These are phyloP conservation scores for Brassica hybrid DNA, from an alignment of 441 rosid genomes.

Conservation along the genomic window DNA sequence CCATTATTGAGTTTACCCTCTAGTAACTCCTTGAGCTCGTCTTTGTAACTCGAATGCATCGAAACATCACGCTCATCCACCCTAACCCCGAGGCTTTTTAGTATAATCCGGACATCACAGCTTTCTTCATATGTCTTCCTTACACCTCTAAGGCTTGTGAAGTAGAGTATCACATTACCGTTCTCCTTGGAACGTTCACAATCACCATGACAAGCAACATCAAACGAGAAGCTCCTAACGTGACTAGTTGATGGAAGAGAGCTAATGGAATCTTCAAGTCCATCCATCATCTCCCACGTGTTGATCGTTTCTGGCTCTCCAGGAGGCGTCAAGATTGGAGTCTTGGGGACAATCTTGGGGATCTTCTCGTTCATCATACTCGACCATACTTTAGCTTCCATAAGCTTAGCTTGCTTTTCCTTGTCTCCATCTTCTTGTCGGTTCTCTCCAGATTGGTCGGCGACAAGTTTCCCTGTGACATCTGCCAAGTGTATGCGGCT, in stretches of 20 bases:
- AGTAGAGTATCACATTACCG: slow-evolving; percentile 55
- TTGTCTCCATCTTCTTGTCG: too few relatives aligned
- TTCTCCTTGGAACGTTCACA: slow-evolving; percentile 42
- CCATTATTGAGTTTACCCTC: slow-evolving; percentile 48
- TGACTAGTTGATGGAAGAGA: slow-evolving; percentile 49
- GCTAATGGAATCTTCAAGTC: slow-evolving; percentile 57
- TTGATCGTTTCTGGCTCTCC: slow-evolving; percentile 78
- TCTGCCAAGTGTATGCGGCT: too few relatives aligned
- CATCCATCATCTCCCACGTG: slow-evolving; percentile 74
- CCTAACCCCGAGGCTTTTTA: slow-evolving; percentile 62
- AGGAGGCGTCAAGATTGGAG: slow-evolving; percentile 63
- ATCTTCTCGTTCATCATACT: slow-evolving; percentile 70
- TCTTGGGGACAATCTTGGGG: slow-evolving; percentile 54
- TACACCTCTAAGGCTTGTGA: slow-evolving; percentile 81
- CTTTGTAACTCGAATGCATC: slow-evolving; percentile 83
- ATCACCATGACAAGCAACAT: slow-evolving; percentile 32
- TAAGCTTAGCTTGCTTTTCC: slow-evolving; percentile 31
- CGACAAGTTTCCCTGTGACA: too few relatives aligned
- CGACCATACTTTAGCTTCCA: slow-evolving; percentile 87
- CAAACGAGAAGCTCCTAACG: slow-evolving; percentile 60
- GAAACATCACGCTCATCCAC: slow-evolving; percentile 85
- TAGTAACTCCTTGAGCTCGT: slow-evolving; percentile 63
- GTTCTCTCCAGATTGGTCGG: too few relatives aligned
- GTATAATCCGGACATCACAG: slow-evolving; percentile 61
- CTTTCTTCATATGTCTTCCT: slow-evolving; percentile 86